Base-by-base conservation (phyloP, 257 asterid species). In the Plectranthus barbatus region DNA sequence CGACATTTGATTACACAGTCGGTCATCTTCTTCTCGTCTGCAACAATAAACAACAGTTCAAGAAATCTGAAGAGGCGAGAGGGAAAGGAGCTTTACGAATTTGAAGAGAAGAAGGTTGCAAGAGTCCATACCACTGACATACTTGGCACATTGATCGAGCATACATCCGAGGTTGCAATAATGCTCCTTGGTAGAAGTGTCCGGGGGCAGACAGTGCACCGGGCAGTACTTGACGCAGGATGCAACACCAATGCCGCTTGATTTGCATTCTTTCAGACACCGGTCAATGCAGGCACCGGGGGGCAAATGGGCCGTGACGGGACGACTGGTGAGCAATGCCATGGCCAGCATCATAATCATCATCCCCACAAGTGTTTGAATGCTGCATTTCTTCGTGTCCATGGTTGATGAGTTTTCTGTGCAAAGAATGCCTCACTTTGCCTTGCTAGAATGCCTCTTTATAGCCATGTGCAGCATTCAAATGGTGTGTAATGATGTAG, bases 191-290 rank as follows among this genome's bases (percentile, higher is more conserved):
- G 45, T 31, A 0, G 81, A 39, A 21, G 62, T 41, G 36, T 76
- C 72, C 7, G 69, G 71, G 24, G 84, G 79, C 55, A 79, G 79
- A 24, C 84, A 79, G 48, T 76, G 84, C 45, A 76, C 77, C 0
- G 79, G 81, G 12, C 84, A 79, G 62, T 76, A 79, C 51, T 70
- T 70, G 81, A 76, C 58, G 72, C 84, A 79, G 51, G 72, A 60
- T 18, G 69, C 56, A n/a, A 56, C 23, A 18, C 72, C 79, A 6
- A 72, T 20, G 65, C 77, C 81, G 7, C 73, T 67, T 33, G 49
- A 31, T 47, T 67, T 73, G 81, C 84, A 79, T 26, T 76, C 81
- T 19, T 48, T 63, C 33, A 79, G 72, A 62, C 84, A 79, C 7
- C 44, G 81, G 17, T 69, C 57, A 53, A 79, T 72, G 79, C 84